Percentiles rank a stretch among this genome's conserved stretches.
phyloP scores from a whole-genome alignment of 495 filamentous ascomycete genomes.

The Hypoxylon rickii region DNA sequence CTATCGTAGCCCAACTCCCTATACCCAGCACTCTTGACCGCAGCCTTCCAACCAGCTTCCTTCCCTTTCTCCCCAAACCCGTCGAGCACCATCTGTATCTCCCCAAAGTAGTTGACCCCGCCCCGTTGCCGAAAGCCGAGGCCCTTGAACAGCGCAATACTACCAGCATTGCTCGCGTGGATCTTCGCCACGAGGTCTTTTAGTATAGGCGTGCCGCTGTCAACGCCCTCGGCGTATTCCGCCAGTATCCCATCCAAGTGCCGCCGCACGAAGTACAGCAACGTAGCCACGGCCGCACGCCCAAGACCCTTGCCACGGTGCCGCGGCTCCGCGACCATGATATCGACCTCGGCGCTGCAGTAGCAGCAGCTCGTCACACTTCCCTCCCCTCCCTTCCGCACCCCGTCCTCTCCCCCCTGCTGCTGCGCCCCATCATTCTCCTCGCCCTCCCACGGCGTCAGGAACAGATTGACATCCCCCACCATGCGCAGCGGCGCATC shows the following conservation, averaged over 20 bases:
- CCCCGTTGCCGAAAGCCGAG: slow-evolving; percentile 53
- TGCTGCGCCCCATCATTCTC: slow-evolving; percentile 20
- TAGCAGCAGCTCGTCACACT: no score
- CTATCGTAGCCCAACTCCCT: slow-evolving; percentile 26
- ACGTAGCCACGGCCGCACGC: slow-evolving; percentile 64
- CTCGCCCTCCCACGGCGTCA: slow-evolving; percentile 55
- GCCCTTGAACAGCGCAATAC: slow-evolving; percentile 49
- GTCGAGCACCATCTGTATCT: slow-evolving; percentile 49
- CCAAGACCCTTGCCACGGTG: slow-evolving; percentile 70
- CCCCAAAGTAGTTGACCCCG: slow-evolving; percentile 55
- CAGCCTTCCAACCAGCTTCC: neutral
- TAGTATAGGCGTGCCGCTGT: slow-evolving; percentile 20
- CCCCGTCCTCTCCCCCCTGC: neutral
- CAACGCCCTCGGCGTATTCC: slow-evolving; percentile 54
- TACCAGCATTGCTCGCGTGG: slow-evolving; percentile 42
- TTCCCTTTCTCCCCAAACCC: slow-evolving; percentile 22
- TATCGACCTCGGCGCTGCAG: slow-evolving; percentile 76
- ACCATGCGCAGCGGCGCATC: slow-evolving; percentile 68
- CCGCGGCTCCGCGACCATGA: slow-evolving; percentile 76
- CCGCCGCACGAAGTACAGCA: slow-evolving; percentile 65
- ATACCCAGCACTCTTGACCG: slow-evolving; percentile 1
- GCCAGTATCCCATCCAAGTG: slow-evolving; percentile 56
- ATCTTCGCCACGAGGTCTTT: slow-evolving; percentile 54
- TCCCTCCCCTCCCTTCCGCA: neutral
- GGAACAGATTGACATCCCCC: slow-evolving; percentile 87